Evolutionary conservation across 495 filamentous ascomycete species (phyloP).

Genomic region (Aspergillus coremiiformis): DNA sequence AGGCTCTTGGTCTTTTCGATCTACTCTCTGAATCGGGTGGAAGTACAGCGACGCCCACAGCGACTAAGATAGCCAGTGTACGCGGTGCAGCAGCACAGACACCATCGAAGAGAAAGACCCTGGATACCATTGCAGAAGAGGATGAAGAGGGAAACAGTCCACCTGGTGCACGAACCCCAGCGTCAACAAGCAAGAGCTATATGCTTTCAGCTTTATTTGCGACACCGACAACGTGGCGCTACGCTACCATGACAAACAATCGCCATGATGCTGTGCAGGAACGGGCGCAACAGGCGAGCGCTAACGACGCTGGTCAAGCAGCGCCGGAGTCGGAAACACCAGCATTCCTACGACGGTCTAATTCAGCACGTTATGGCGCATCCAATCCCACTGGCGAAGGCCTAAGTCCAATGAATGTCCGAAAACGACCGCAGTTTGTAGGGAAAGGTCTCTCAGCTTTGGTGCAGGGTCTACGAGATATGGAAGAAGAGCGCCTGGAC

Average conservation of each 20-base stretch:
- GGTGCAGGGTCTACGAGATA: slow-evolving; percentile 65
- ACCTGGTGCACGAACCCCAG: slow-evolving; percentile 51
- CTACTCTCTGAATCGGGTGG: slow-evolving; percentile 57
- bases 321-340: slow-evolving; percentile 49
- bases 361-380: slow-evolving; percentile 23
- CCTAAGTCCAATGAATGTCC: slow-evolving; percentile 41
- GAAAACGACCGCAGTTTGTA: slow-evolving; percentile 56
- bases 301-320: slow-evolving; percentile 15
- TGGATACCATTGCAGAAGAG: slow-evolving; percentile 26
- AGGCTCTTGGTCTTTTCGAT: slow-evolving; percentile 86
- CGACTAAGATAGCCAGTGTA: slow-evolving; percentile 23
- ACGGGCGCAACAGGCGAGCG: slow-evolving; percentile 15
- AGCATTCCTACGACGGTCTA: slow-evolving; percentile 60
- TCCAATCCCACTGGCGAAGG: slow-evolving; percentile 8
- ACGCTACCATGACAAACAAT: slow-evolving; percentile 38
- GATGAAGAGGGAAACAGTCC: slow-evolving; percentile 28
- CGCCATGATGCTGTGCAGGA: slow-evolving; percentile 6
- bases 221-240: slow-evolving; percentile 51
- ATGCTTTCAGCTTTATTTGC: slow-evolving; percentile 54
- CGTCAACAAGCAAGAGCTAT: slow-evolving; percentile 53
- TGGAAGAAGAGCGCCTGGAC: slow-evolving; percentile 69
- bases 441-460: slow-evolving; percentile 71
- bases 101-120: slow-evolving; percentile 30
- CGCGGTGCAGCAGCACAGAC: slow-evolving; percentile 32
- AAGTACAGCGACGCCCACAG: slow-evolving; percentile 37